Base-by-base conservation (phyloP, 1,139 yeast species). In the Pichia terricola region DNA sequence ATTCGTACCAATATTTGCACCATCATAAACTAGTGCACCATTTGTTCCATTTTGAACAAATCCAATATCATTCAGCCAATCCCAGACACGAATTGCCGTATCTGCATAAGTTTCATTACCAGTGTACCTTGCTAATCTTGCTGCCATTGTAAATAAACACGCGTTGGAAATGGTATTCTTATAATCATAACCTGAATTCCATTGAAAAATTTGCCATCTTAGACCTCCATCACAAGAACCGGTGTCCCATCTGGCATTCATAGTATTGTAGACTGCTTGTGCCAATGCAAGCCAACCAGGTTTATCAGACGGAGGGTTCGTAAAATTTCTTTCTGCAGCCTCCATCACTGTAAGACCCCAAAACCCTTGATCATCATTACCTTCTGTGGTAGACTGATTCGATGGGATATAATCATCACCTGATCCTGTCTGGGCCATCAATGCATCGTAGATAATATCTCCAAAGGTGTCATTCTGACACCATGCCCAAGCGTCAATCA, bases 131-230 rank as follows among this genome's bases (percentile, higher is more conserved):
- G 91, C 91, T 53, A 89, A 71, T 57, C 96, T 73, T 2, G 96
- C 91, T 35, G 88, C 95, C 44, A 89, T 64, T 56, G 86, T 83
- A 76, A 89, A 88, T 50, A 89, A 68, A 56, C 95, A 86, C 22
- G 96, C 96, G 59, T 88, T 89, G 26, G 94, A 78, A 47, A 89
- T 94, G 8, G 94, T 70, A 63, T 89, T 89, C 65, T 89, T 89
- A 62, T 89, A 89, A 63, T 85, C 84, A 62, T 88, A 89, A 53
- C 97, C 97, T 8, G 88, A 73, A 62, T 89, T 89, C 95, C 95
- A 89, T 48, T 84, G 77, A 69, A 85, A 89, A 60, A 89, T 89
- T 67, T 89, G 97, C 97, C 97, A 89, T 66, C 96, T 75, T 50
- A 89, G 71, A 1, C 97, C 97, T 48, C 97, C 97, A 43, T 73